Base-by-base conservation (phyloP, 2,329 filamentous ascomycete genomes). In the Apiospora saccharicola region DNA sequence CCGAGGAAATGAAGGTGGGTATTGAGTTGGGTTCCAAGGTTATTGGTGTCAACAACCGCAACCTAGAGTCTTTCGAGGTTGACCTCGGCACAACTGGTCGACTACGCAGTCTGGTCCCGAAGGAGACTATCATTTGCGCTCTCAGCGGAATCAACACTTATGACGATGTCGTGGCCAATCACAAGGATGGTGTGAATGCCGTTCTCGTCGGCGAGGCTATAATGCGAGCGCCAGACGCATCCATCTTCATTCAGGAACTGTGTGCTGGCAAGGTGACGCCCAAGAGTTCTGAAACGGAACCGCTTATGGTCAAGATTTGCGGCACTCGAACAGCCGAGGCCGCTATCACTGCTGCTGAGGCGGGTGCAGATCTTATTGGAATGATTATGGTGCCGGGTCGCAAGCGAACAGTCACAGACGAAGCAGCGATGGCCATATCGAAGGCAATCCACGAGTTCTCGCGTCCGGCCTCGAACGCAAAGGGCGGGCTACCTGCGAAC, bases 21-120 rank as follows among this genome's bases (percentile, higher is more conserved):
- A 91, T 98, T 67, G 90, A 93, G 72, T 88, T 99, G 30, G 96
- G 96, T 14, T 90, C 96, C 30, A 93, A 95, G 82, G 96, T 94
- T 49, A 97, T 99, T 78, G 96, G 96, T 37, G 96, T 99, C 77
- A 99, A 99, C 85, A 99, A 99, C 85, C 92, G 96, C 71, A 97
- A 99, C 79, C 87, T 99, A 16, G 96, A 96, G 77, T 98, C 92
- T 78, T 99, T 99, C 78, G 95, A 98, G 80, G 96, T 99, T 26
- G 97, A 99, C 81, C 89, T 99, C 75, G 91, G 93, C 74, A 99
- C 96, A 0, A 98, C 96, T 1, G 95, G 93, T 79, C 92, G 96
- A 34, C 85, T 99, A 68, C 94, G 97, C 83, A 92, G 91, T 78
- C 92, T 96, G 85, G 95, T 98, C 3, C 93, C 95, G 2, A 90